Conservation (phyloP, 768 basidiomycete species). For the Naganishia friedmannii region DNA sequence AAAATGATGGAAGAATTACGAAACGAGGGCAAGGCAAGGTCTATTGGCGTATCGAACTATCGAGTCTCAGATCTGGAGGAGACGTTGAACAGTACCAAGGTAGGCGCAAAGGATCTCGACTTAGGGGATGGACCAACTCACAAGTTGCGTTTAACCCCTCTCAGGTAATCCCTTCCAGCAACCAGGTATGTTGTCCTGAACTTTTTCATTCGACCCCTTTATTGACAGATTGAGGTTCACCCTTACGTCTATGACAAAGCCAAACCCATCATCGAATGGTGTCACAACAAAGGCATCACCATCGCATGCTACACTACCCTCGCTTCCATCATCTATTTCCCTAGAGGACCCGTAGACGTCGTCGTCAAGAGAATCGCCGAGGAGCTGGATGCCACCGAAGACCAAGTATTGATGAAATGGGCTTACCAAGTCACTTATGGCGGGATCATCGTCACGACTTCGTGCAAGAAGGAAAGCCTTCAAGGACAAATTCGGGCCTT, state of each 20-base stretch:
- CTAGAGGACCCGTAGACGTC: constrained; percentile 36
- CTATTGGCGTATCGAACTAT: constrained; percentile 55
- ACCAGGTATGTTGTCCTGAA: neutral
- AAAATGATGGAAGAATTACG: constrained; percentile 61
- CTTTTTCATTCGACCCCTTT: neutral
- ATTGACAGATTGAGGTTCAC: constrained; percentile 54
- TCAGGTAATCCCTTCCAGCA: constrained; percentile 3
- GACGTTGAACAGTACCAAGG: constrained; percentile 44
- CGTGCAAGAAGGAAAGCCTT: constrained; percentile 16
- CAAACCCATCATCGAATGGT: constrained; percentile 42
- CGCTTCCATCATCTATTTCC: constrained; percentile 33
- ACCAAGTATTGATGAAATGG: constrained; percentile 43
- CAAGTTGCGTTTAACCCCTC: neutral
- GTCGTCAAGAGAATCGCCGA: constrained; percentile 33
- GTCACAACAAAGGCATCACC: constrained; percentile 42
- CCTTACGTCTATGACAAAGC: constrained; percentile 49
- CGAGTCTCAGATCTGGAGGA: constrained; percentile 49
- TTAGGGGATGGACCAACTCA: neutral
- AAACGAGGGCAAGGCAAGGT: constrained; percentile 54
- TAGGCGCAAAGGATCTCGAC: constrained; percentile 11
- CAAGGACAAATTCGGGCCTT: neutral
- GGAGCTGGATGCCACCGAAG: constrained; percentile 28
- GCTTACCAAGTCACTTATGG: constrained; percentile 36
- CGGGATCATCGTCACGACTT: constrained; percentile 30
- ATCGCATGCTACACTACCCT: constrained; percentile 41